Percentiles rank a stretch among this genome's conserved stretches.
Evolutionary conservation across 139 green algal genomes (phyloP).

Genomic region (Chlorella sp.): DNA sequence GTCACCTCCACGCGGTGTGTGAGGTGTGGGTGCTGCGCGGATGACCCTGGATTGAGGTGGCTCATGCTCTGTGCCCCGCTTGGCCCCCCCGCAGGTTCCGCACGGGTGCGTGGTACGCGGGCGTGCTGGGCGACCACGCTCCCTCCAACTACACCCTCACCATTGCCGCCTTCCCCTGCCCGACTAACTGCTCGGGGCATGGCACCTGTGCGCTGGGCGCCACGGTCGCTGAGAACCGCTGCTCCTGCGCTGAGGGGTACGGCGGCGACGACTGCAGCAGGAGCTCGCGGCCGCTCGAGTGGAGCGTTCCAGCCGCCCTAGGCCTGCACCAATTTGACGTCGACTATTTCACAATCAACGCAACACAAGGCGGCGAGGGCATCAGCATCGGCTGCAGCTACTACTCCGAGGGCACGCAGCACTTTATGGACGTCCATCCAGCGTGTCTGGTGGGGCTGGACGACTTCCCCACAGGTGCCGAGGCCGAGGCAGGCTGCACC

Average conservation of each 20-base stretch:
- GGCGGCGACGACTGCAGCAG: conserved; percentile 32
- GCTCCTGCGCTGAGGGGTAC: conserved; percentile 18
- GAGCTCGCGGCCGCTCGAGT: conserved; percentile 18
- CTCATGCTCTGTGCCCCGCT: background rate
- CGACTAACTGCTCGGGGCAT: conserved; percentile 42
- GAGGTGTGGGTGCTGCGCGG: no score
- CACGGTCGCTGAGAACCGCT: background rate
- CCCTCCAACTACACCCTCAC: conserved; percentile 37
- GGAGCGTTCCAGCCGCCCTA: no score
- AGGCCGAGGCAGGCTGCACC: no score
- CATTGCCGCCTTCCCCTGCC: conserved; percentile 48
- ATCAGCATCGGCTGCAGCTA: no score
- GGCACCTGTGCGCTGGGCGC: conserved; percentile 26
- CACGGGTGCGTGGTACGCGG: conserved; percentile 25
- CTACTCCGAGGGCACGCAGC: conserved; percentile 24
- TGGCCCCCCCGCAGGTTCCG: conserved; percentile 22
- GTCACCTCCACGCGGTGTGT: background rate
- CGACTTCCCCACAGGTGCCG: no score
- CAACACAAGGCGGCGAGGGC: no score
- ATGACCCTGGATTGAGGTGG: background rate
- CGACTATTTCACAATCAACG: no score
- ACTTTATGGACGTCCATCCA: no score
- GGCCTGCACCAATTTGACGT: no score
- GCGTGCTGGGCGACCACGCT: conserved; percentile 22
- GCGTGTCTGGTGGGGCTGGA: no score